Evolutionary conservation across 2,329 filamentous ascomycete species (phyloP), one percentile per base, ranked within the genome.

Genomic region (Periconia macrospinosa): DNA sequence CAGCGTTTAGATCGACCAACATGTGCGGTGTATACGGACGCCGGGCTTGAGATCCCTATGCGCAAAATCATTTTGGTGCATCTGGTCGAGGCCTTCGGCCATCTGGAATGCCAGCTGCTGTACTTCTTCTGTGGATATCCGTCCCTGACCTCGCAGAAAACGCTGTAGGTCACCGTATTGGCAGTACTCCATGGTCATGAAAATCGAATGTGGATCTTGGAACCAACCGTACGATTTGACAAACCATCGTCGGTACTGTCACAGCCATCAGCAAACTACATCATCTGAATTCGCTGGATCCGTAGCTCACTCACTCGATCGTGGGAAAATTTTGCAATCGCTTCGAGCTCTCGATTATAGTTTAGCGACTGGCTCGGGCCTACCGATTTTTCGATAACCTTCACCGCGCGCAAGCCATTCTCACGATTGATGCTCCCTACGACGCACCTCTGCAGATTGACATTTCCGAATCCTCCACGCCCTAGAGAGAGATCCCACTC

Each of bases 141-240:
- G 30, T 3, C n/a, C 11, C 5, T 50, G 41, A 1, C 17, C 18
- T 3, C 17, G 10, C 18, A 75, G 55, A 46, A 67, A 71, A 3
- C 61, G 43, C 10, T 71, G 60, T 2, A 78, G 59, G 57, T 76
- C 69, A 2, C 75, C 74, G 45, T 63, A 50, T 19, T 55, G 42
- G 8, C 74, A 55, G 53, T 73, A 77, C 52, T 77, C 75, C 73
- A 78, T 76, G 6, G 70, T 57, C 35, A 78, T 64, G 51, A 65
- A 73, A 1, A 77, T 41, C 6, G 33, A 41, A 45, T 63, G 56
- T 2, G 55, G 19, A 35, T 54, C 56, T 49, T 75, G 67, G 55
- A 65, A 78, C 75, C 75, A 78, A 2, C 75, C 73, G 41, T 62
- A 66, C 1, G 66, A 72, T 46, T 72, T 51, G 2, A 69, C 67